A percentile compares a stretch with the other conserved stretches of the same genome.
These are phyloP conservation scores for Candida incommunis DNA, from an alignment of 805 yeast species.

Conservation along the genomic window DNA sequence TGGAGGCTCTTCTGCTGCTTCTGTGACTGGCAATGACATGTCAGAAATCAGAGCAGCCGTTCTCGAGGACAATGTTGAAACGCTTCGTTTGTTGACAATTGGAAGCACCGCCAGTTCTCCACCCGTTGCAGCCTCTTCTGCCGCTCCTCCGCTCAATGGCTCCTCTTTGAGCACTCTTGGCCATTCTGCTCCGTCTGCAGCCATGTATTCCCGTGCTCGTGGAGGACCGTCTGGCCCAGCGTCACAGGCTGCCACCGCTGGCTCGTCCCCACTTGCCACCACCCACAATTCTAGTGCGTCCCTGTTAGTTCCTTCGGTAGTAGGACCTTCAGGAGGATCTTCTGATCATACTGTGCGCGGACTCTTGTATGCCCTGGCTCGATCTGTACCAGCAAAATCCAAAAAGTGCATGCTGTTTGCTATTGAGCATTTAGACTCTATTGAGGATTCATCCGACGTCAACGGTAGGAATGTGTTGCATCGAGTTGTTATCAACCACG, in stretches of 20 bases:
- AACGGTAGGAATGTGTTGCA: conserved; percentile 78
- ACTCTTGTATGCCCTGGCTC: conserved; percentile 47
- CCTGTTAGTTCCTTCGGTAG: not conserved
- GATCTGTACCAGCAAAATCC: conserved; percentile 44
- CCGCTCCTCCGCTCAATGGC: conserved; percentile 1
- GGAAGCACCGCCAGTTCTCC: not conserved
- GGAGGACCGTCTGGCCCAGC: not conserved
- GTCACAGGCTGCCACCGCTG: conserved; percentile 1
- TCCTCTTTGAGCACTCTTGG: too few species aligned
- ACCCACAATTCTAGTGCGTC: not conserved
- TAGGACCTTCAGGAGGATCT: not conserved
- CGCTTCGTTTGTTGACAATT: conserved; percentile 10
- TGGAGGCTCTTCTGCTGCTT: conserved; percentile 5
- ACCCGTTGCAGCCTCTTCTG: not conserved
- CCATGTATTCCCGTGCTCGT: not conserved
- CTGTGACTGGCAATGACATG: conserved; percentile 2
- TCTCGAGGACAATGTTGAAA: conserved; percentile 1
- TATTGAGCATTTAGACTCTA: conserved; percentile 34
- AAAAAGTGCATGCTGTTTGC: conserved; percentile 43
- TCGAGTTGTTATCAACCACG: conserved; percentile 65
- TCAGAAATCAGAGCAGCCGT: conserved; percentile 5
- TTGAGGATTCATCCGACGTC: conserved; percentile 57
- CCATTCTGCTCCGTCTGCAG: not conserved
- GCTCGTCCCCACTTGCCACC: not conserved
- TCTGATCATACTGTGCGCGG: not conserved